phyloP scores from a whole-genome alignment of 2,329 filamentous ascomycete genomes.

The Emmonsiellopsis sp. region DNA sequence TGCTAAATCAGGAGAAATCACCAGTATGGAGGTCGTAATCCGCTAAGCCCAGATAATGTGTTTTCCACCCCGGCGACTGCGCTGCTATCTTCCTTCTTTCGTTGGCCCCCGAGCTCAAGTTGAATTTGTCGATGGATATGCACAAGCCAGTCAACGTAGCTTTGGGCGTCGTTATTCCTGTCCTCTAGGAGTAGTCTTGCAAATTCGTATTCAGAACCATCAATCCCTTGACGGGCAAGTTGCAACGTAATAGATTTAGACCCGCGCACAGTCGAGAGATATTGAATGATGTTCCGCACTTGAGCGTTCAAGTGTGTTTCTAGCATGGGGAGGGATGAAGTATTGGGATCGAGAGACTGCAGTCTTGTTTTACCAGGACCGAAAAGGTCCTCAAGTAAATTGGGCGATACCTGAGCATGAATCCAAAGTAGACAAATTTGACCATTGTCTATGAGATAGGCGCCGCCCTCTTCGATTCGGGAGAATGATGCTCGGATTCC shows the following conservation, averaged over 20 bases:
- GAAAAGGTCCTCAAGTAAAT: constrained; percentile 82
- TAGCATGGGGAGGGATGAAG: constrained; percentile 68
- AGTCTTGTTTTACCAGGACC: constrained; percentile 64
- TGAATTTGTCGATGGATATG: constrained; percentile 90
- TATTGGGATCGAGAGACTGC: constrained; percentile 70
- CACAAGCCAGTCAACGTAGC: constrained; percentile 97
- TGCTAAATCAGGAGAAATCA: constrained; percentile 14
- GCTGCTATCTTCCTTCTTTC: constrained; percentile 36
- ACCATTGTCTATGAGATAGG: constrained; percentile 90
- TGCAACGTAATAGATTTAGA: constrained; percentile 85
- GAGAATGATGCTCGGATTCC: constrained; percentile 74
- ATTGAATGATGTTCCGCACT: constrained; percentile 86
- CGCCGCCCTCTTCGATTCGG: constrained; percentile 83
- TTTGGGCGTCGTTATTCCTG: constrained; percentile 93
- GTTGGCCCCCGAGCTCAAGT: constrained; percentile 57
- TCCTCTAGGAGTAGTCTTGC: constrained; percentile 85
- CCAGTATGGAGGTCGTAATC: constrained; percentile 39
- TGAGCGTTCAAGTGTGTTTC: constrained; percentile 92
- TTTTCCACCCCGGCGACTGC: constrained; percentile 22
- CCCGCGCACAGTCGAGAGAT: constrained; percentile 67
- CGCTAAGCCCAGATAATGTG: constrained; percentile 35
- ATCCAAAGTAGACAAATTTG: constrained; percentile 89
- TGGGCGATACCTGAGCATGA: constrained; percentile 83
- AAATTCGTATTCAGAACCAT: constrained; percentile 95
- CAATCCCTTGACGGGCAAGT: constrained; percentile 81